Evolutionary conservation across 352 stramenopile genomes (phyloP).

Genomic region (Globisporangium cederbergense): DNA sequence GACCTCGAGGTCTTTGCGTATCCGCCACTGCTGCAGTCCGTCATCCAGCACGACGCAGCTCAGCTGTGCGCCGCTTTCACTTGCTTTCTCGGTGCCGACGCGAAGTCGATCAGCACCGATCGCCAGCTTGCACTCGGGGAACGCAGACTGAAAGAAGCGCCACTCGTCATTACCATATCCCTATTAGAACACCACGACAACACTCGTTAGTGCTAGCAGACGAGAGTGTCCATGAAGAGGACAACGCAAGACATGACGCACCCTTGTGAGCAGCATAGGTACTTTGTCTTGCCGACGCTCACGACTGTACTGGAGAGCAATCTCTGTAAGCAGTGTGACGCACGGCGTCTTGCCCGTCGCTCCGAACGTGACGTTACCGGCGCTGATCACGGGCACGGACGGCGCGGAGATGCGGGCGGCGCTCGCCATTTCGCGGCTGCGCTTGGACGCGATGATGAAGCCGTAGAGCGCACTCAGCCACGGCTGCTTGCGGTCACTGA

Average conservation of each 20-base stretch:
- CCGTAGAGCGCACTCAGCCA: constrained; percentile 42
- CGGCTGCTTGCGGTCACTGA: constrained; percentile 19
- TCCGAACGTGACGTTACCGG: constrained; percentile 70
- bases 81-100: constrained; percentile 11
- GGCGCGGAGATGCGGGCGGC: constrained; percentile 26
- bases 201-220: neutral
- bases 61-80: constrained; percentile 16
- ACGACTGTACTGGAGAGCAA: constrained; percentile 9
- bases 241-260: constrained; percentile 15
- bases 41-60: constrained; percentile 62
- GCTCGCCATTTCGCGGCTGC: constrained; percentile 20
- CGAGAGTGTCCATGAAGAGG: too few species aligned
- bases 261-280: constrained; percentile 51
- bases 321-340: constrained; percentile 38
- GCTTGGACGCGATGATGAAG: constrained; percentile 29
- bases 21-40: constrained; percentile 65
- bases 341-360: constrained; percentile 75
- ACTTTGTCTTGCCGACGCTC: neutral
- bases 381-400: constrained; percentile 47
- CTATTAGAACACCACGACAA: constrained; percentile 12
- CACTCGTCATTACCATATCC: constrained; percentile 73
- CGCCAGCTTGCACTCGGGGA: constrained; percentile 41
- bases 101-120: constrained; percentile 35
- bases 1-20: constrained; percentile 61
- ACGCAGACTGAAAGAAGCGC: constrained; percentile 45